Evolutionary conservation across 164 flowering plant genomes (phyloP), one percentile per base, ranked within the genome.

Genomic region (Vitis labrusca): DNA sequence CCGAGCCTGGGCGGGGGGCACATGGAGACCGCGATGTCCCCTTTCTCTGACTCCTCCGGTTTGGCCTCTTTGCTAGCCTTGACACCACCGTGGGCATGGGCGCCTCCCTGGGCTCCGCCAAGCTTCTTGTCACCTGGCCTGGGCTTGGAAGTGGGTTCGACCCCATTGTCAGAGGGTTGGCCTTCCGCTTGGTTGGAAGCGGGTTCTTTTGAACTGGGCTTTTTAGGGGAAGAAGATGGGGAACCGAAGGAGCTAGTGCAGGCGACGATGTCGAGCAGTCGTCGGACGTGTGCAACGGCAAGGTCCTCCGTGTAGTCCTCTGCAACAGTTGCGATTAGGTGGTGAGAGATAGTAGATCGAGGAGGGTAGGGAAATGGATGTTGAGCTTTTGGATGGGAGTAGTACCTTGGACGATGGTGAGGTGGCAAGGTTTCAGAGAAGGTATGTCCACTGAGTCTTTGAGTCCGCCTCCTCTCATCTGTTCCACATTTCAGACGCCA

Each of bases 191-290:
- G 62, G 27, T 50, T 7, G 76, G 84, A 9, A 59, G 69, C 72
- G 60, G 84, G 17, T 1, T 80, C 85, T 27, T 76, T 65, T 83
- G 82, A 37, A 47, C 65, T 78, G 37, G 68, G 62, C 32, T 73
- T 32, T 78, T 78, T 83, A 50, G 88, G 77, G 9, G 84, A 67
- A 7, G 82, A 59, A 19, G 62, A 69, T n/a, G 90, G 76, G 23
- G 78, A 48, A 17, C 88, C 90, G 74, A 91, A 91, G 55, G 79
- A 79, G 44, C 87, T 85, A 23, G 97, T 91, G 86, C 97, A 94
- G 48, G 97, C 94, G 19, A 88, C 96, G 50, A 94, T 90, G 85
- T 94, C 98, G 17, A 94, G 88, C 55, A 94, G 92, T 37, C 98
- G 85, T 8, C 96, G 82, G 60, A 91, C 66, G 78, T 94, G 97